These are phyloP conservation scores for Lophiostoma macrostomum DNA, from an alignment of 495 filamentous ascomycete species.

Conservation along the genomic window DNA sequence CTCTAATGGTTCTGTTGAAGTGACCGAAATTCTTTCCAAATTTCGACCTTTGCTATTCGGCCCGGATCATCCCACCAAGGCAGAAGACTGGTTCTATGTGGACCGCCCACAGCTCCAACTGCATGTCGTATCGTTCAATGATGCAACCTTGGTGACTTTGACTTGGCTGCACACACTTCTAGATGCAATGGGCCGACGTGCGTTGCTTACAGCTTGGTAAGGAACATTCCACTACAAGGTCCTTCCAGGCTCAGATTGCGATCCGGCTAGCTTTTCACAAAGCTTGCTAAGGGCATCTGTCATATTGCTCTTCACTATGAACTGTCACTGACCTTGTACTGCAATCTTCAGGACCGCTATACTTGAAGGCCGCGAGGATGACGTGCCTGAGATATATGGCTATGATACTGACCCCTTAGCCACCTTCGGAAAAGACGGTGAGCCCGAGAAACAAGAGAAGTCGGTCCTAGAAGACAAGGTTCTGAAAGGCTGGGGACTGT, in stretches of 20 bases:
- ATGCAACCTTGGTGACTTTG: constrained; percentile 18
- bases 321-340: no score
- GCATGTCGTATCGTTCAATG: constrained; percentile 17
- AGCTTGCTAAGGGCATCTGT: no score
- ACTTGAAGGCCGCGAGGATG: constrained; percentile 17
- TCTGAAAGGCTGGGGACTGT: background rate
- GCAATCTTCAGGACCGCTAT: no score
- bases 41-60: background rate
- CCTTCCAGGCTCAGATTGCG: no score
- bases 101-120: constrained; percentile 15
- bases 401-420: constrained; percentile 21
- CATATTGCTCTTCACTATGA: no score
- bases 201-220: constrained; percentile 13
- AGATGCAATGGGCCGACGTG: constrained; percentile 15
- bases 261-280: no score
- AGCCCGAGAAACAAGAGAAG: background rate
- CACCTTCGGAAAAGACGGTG: constrained; percentile 2
- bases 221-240: no score
- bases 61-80: background rate
- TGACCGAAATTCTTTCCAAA: background rate
- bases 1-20: background rate
- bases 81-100: constrained; percentile 7
- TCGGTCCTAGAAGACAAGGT: background rate
- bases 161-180: constrained; percentile 23
- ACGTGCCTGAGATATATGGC: constrained; percentile 18